These are phyloP conservation scores for Escovopsis sp. DNA, from an alignment of 2,329 filamentous ascomycete genomes.

Conservation along the genomic window DNA sequence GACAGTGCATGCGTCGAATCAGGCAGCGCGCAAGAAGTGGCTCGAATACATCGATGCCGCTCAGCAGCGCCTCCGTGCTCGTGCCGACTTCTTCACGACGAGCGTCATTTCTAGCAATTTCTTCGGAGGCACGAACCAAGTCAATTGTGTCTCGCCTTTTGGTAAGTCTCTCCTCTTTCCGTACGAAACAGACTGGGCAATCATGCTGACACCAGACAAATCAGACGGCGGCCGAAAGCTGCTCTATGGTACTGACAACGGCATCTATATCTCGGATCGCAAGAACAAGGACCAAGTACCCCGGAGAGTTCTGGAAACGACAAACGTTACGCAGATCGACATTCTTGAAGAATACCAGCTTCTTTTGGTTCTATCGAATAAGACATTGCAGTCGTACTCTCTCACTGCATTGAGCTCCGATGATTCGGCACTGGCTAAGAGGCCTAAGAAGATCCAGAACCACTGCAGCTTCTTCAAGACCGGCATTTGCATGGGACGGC, in stretches of 20 bases:
- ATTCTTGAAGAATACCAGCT: slow-evolving; percentile 91
- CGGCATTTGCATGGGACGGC: slow-evolving; percentile 83
- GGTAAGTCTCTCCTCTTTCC: slow-evolving; percentile 37
- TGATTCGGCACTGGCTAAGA: slow-evolving; percentile 66
- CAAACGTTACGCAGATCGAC: slow-evolving; percentile 85
- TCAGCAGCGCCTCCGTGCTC: slow-evolving; percentile 72
- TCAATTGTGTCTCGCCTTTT: slow-evolving; percentile 89
- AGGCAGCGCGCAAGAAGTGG: slow-evolving; percentile 85
- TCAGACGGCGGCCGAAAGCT: slow-evolving; percentile 86
- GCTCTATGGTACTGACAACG: slow-evolving; percentile 85
- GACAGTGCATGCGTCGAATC: slow-evolving; percentile 74
- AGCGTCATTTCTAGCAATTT: slow-evolving; percentile 44
- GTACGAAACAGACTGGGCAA: neutral
- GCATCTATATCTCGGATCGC: slow-evolving; percentile 83
- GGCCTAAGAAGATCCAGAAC: slow-evolving; percentile 89
- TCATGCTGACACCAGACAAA: neutral
- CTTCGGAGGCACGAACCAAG: slow-evolving; percentile 55
- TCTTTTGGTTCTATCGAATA: slow-evolving; percentile 81
- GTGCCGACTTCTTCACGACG: slow-evolving; percentile 81
- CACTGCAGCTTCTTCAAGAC: slow-evolving; percentile 98
- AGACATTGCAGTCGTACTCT: slow-evolving; percentile 80
- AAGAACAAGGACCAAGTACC: slow-evolving; percentile 74
- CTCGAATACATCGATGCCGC: slow-evolving; percentile 89
- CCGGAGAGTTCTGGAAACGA: slow-evolving; percentile 70
- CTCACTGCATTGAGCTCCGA: slow-evolving; percentile 74